These are phyloP conservation scores for Phytophthora cactorum DNA, from an alignment of 352 stramenopile genomes.

Conservation along the genomic window DNA sequence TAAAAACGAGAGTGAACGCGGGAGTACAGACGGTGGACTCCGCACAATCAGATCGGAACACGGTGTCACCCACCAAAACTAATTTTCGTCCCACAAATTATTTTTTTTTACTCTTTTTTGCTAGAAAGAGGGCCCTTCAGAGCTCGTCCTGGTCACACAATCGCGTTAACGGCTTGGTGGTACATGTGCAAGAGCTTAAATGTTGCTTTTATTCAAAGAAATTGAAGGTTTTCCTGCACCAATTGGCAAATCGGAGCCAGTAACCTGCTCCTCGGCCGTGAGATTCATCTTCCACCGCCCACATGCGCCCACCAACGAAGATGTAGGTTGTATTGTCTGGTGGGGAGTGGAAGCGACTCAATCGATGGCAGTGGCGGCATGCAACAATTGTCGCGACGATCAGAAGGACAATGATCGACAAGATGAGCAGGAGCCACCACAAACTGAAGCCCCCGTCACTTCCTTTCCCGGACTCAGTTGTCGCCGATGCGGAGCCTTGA, in stretches of 20 bases:
- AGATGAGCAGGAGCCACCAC: slow-evolving; percentile 32
- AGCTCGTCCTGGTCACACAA: background rate
- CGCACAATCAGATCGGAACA: slow-evolving; percentile 26
- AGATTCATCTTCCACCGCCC: slow-evolving; percentile 31
- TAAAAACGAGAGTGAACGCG: slow-evolving; percentile 6
- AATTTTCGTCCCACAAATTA: slow-evolving; percentile 12
- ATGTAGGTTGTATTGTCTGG: slow-evolving; percentile 33
- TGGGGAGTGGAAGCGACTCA: slow-evolving; percentile 28
- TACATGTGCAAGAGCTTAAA: background rate
- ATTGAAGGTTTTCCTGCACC: slow-evolving; percentile 37
- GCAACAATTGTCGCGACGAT: slow-evolving; percentile 31
- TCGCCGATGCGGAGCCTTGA: slow-evolving; percentile 25
- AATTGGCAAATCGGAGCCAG: slow-evolving; percentile 34
- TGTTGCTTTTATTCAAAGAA: slow-evolving; percentile 23
- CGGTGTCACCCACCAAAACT: slow-evolving; percentile 22
- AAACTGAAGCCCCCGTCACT: slow-evolving; percentile 13
- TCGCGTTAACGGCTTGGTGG: background rate
- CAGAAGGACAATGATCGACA: slow-evolving; percentile 25
- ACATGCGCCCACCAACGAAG: slow-evolving; percentile 37
- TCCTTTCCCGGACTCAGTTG: slow-evolving; percentile 11
- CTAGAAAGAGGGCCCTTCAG: background rate
- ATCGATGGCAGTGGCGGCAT: slow-evolving; percentile 27
- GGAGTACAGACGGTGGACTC: slow-evolving; percentile 8
- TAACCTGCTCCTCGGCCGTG: slow-evolving; percentile 19
- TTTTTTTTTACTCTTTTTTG: slow-evolving; percentile 7